phyloP scores from a whole-genome alignment of 176 grass and related monocot species.

The Oryza punctata region DNA sequence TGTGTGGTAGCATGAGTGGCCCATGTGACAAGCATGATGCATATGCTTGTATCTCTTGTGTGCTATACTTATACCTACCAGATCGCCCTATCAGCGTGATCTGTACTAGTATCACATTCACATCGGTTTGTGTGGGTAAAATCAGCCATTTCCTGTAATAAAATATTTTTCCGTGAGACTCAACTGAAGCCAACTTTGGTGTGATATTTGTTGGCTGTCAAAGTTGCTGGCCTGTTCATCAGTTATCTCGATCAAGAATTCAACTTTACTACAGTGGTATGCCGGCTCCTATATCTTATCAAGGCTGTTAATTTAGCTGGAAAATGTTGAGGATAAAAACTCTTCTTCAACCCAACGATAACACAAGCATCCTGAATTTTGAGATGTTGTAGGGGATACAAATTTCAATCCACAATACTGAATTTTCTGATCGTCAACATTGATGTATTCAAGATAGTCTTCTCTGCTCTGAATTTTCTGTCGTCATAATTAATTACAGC shows the following conservation, averaged over 20 bases:
- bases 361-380: neutral
- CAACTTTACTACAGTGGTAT: too few relatives aligned
- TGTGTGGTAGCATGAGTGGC: too few relatives aligned
- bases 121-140: too few relatives aligned
- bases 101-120: too few relatives aligned
- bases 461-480: neutral
- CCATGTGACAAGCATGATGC: too few relatives aligned
- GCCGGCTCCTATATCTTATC: too few relatives aligned
- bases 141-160: neutral
- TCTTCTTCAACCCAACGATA: neutral
- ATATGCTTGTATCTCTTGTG: too few relatives aligned
- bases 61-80: too few relatives aligned
- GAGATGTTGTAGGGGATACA: neutral
- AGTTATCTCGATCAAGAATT: neutral
- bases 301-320: neutral
- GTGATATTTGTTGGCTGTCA: too few relatives aligned
- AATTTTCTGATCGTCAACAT: neutral
- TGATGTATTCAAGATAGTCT: too few relatives aligned
- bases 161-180: neutral
- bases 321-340: neutral
- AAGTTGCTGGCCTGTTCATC: neutral
- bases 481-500: neutral
- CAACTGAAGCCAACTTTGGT: too few relatives aligned
- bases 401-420: neutral
- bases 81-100: neutral